A percentile compares a stretch with the other conserved stretches of the same genome.
Conservation (phyloP, 768 basidiomycete species). For the Rhizopogon vulgaris region DNA sequence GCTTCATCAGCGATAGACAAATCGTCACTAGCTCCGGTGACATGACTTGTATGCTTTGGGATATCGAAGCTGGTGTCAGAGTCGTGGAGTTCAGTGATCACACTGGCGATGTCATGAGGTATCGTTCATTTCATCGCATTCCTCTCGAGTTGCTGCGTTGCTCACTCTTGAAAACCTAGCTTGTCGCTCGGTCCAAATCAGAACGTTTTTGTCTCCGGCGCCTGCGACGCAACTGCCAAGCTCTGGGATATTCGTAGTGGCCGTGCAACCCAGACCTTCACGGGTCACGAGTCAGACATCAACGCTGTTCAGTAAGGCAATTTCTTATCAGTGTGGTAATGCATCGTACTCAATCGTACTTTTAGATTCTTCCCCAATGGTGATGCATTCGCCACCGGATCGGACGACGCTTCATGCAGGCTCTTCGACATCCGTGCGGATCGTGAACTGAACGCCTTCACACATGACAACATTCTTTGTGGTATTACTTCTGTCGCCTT, state of each 20-base stretch:
- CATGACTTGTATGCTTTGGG: conserved; percentile 99
- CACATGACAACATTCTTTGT: conserved; percentile 97
- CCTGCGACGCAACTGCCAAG: conserved; percentile 97
- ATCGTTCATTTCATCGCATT: conserved; percentile 4
- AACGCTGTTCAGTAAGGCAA: conserved; percentile 91
- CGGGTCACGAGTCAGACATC: conserved; percentile 97
- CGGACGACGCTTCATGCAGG: conserved; percentile 97
- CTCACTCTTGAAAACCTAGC: conserved; percentile 36
- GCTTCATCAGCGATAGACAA: conserved; percentile 98
- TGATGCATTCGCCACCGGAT: conserved; percentile 97
- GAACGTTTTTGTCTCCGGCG: conserved; percentile 97
- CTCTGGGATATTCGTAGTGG: conserved; percentile 99
- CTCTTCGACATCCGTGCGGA: conserved; percentile 97
- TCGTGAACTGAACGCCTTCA: conserved; percentile 93
- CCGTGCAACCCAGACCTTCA: conserved; percentile 96
- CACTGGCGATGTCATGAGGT: conserved; percentile 99
- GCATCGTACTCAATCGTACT: conserved; percentile 5
- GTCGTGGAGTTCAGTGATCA: conserved; percentile 99
- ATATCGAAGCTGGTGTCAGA: conserved; percentile 94
- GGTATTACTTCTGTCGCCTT: conserved; percentile 99
- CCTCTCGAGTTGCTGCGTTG: conserved; percentile 2
- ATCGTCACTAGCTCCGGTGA: conserved; percentile 97
- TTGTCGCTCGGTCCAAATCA: conserved; percentile 91
- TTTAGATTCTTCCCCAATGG: conserved; percentile 97
- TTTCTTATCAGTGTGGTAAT: conserved; percentile 2